phyloP scores from a whole-genome alignment of 2,329 filamentous ascomycete species.

The Blastomyces gilchristii region DNA sequence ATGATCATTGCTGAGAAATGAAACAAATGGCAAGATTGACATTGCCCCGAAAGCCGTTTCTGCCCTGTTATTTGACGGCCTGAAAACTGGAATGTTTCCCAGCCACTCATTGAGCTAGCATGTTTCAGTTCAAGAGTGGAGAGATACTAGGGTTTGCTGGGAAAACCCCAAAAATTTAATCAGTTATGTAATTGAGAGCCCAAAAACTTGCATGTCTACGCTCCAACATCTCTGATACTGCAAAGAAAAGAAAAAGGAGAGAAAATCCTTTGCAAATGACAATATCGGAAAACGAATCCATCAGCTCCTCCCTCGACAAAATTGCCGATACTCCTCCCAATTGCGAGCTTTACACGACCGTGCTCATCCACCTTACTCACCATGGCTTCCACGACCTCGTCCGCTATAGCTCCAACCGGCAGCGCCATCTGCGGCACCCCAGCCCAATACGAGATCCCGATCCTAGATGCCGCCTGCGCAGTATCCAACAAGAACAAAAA shows the following conservation, averaged over 20 bases:
- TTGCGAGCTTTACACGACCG: not conserved
- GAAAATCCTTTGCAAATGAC: not conserved
- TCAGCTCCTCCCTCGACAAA: not conserved
- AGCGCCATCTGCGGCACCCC: slow-evolving; percentile 14
- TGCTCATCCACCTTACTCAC: slow-evolving; percentile 5
- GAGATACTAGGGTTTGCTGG: not conserved
- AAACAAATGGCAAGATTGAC: not conserved
- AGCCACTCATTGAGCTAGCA: too few relatives aligned
- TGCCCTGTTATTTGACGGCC: not conserved
- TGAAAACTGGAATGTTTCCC: not conserved
- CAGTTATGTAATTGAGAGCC: not conserved
- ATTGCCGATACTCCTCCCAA: not conserved
- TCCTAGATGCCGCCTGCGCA: slow-evolving; percentile 21
- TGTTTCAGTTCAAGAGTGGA: not conserved
- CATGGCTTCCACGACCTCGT: slow-evolving; percentile 8
- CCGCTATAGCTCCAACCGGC: slow-evolving; percentile 8
- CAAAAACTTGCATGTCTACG: not conserved
- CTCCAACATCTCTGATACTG: not conserved
- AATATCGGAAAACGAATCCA: not conserved
- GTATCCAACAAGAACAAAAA: slow-evolving; percentile 19
- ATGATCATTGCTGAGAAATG: not conserved
- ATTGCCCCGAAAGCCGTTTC: not conserved
- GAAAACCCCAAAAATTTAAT: not conserved
- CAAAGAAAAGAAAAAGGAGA: not conserved
- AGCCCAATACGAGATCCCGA: slow-evolving; percentile 20